Base-by-base conservation (phyloP, 192 early-diverging fungal species). In the Podila epigama region DNA sequence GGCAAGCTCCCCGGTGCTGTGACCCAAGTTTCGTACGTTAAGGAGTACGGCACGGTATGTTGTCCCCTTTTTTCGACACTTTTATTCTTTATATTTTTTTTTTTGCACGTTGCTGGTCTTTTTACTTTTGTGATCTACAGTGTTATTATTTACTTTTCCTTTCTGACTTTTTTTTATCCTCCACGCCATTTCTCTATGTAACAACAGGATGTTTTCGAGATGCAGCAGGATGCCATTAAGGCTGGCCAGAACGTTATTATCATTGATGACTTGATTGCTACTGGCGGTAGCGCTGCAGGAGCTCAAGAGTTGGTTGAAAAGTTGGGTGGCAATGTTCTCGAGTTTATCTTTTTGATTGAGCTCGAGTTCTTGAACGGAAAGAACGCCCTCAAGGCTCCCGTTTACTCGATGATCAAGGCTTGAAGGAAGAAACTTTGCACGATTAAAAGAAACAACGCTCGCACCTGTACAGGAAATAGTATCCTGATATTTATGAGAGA, bases 181-280 rank as follows among this genome's bases (percentile, higher is more conserved):
- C 32, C 41, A 50, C 44, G 1, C 20, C 37, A 18, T 18, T 61
- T 28, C 35, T 28, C 25, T 36, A 25, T 35, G 15, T 32, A 36
- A 27, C 27, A 56, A 29, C 69, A 90, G 83, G 97, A 99, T 59
- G 81, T 90, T 60, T 97, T 99, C 83, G 97, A 99, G 85, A 92
- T 99, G 84, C 91, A 96, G 78, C 69, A 85, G 32, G 88, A 84
- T 58, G 88, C 91, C 13, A 85, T 99, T 67, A 89, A 92, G 81
- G 51, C 85, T 8, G 93, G 92, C 33, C 88, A 95, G 80, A 89
- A 87, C 60, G 96, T 98, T 18, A 89, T 99, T 59, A 86, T 98
- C 35, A 80, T 99, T 68, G 98, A 99, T 66, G 98, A 99, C 75
- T 81, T 99, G 79, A 95, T 99, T 83, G 97, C 95, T 35, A 96